These are phyloP conservation scores for Metschnikowia koreensis DNA, from an alignment of 805 yeast genomes.

Conservation along the genomic window DNA sequence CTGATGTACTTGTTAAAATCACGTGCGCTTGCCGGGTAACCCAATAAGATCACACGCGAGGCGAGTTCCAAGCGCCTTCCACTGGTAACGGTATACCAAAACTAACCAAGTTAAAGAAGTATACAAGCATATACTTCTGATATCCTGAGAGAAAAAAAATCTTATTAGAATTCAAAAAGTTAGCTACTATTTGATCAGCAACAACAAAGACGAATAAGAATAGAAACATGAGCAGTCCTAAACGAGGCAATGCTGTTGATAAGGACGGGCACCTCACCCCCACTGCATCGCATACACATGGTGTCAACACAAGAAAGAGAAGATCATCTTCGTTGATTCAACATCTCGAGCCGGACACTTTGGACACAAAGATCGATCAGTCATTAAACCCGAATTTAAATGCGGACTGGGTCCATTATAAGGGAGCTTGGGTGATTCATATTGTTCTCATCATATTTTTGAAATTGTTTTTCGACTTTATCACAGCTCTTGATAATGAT, in stretches of 20 bases:
- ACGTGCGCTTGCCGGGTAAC: conserved; percentile 11
- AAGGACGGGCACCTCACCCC: conserved; percentile 21
- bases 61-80: conserved; percentile 6
- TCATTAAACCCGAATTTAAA: conserved; percentile 84
- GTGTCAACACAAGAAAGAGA: conserved; percentile 41
- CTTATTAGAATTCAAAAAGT: background rate
- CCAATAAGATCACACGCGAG: conserved; percentile 9
- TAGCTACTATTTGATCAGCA: background rate
- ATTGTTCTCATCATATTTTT: conserved; percentile 74
- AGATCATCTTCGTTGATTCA: conserved; percentile 87
- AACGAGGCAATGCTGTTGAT: conserved; percentile 15
- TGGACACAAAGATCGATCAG: conserved; percentile 91
- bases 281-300: conserved; percentile 20
- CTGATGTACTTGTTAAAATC: background rate
- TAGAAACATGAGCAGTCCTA: conserved; percentile 16
- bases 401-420: conserved; percentile 93
- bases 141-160: background rate
- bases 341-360: conserved; percentile 88
- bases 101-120: background rate
- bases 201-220: background rate
- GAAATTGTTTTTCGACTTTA: conserved; percentile 71
- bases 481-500: conserved; percentile 79
- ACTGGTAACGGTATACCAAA: background rate
- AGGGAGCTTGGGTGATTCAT: conserved; percentile 96
- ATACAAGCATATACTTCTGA: background rate